Evolutionary conservation across 164 flowering plant species (phyloP).

Genomic region (Vitis rotundifolia): DNA sequence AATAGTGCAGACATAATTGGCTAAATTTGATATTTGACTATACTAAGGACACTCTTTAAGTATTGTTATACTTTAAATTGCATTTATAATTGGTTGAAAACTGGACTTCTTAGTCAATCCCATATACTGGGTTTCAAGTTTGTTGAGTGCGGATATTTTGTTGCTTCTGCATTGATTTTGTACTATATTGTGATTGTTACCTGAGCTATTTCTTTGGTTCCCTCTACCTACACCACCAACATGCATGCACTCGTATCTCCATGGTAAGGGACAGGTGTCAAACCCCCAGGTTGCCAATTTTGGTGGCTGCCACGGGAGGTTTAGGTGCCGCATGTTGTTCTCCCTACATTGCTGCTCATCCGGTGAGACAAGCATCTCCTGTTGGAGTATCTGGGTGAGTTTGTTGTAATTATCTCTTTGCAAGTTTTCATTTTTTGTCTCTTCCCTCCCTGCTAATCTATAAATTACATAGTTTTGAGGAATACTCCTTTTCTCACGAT

Average conservation of each 20-base stretch:
- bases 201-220: not conserved
- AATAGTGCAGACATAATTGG: not conserved
- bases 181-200: not conserved
- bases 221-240: not conserved
- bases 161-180: not conserved
- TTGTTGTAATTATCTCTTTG: not conserved
- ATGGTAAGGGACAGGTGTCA: not conserved
- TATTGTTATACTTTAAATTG: not conserved
- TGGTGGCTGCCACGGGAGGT: not conserved
- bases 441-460: not conserved
- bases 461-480: not conserved
- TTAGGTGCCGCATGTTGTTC: not conserved
- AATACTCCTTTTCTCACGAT: not conserved
- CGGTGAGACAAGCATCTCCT: not conserved
- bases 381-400: not conserved
- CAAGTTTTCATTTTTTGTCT: not conserved
- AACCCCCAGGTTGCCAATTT: not conserved
- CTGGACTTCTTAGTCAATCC: not conserved
- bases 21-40: not conserved
- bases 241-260: not conserved
- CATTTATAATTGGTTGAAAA: not conserved
- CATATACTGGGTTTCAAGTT: not conserved
- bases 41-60: not conserved
- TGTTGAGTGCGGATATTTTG: not conserved
- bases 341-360: not conserved